A percentile compares a stretch with the other conserved stretches of the same genome.
phyloP scores from a whole-genome alignment of 148 eudicot species.

The Simmondsia chinensis region DNA sequence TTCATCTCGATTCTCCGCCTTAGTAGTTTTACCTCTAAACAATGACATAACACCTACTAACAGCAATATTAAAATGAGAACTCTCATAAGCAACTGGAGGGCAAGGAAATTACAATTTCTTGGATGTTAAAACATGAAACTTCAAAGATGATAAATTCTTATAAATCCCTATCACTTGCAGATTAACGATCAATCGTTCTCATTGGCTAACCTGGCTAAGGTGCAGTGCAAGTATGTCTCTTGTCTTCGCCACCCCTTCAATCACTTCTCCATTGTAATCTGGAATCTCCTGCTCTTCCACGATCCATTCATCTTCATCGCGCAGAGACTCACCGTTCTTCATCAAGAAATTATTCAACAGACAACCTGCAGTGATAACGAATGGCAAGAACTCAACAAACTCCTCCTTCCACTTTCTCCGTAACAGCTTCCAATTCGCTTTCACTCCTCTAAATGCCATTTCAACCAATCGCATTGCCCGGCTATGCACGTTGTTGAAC shows the following conservation, averaged over 20 bases:
- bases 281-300: slow-evolving; percentile 19
- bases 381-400: slow-evolving; percentile 74
- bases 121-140: too few relatives aligned
- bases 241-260: slow-evolving; percentile 39
- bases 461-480: slow-evolving; percentile 44
- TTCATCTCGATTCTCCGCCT: too few relatives aligned
- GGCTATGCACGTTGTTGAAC: slow-evolving; percentile 58
- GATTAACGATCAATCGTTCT: slow-evolving; percentile 14
- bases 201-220: slow-evolving; percentile 51
- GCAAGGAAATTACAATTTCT: too few relatives aligned
- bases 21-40: too few relatives aligned
- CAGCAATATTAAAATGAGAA: too few relatives aligned
- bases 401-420: slow-evolving; percentile 62
- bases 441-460: slow-evolving; percentile 56
- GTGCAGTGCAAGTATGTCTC: slow-evolving; percentile 65
- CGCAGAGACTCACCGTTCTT: slow-evolving; percentile 54
- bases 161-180: too few relatives aligned
- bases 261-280: slow-evolving; percentile 46
- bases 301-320: slow-evolving; percentile 29
- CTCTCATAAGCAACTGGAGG: too few relatives aligned
- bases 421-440: slow-evolving; percentile 54
- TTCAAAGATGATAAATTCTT: too few relatives aligned
- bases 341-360: slow-evolving; percentile 79
- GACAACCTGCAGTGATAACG: slow-evolving; percentile 55
- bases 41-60: too few relatives aligned